Base-by-base conservation (phyloP, 441 rosid genomes). In the Aleurites moluccanus region DNA sequence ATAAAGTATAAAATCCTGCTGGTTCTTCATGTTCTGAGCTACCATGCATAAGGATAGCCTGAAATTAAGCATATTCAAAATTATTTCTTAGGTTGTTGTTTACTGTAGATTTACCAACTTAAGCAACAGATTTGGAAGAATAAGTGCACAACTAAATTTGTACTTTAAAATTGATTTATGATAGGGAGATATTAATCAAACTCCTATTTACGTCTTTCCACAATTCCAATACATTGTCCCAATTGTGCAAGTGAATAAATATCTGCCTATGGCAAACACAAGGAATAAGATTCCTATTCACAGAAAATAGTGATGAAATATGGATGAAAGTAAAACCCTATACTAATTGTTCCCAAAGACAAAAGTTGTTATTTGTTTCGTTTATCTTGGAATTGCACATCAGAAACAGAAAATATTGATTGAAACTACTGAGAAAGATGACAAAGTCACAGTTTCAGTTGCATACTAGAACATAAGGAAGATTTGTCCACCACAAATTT, bases 401-500 rank as follows among this genome's bases (percentile, higher is more conserved):
- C 10, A 65, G 10, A 66, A 25, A 57, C 8, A 75, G 52, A 53
- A 53, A 16, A 33, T 3, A 55, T 55, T 64, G 13, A 72, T 75
- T 14, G 13, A 35, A 55, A 13, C 33, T 11, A 50, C 42, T 13
- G 11, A 15, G n/a, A 35, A 28, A 42, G 3, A 30, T 56, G 21
- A 42, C 21, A 6, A 23, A 66, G 23, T 59, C 15, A 57, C 62
- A 52, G 45, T 56, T 80, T 73, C 52, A 59, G 50, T 21, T 73
- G 83, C 92, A 0, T 87, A 90, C 97, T 25, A 90, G 74, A 76
- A 89, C 91, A 81, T 87, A 91, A 21, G 93, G 91, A 81, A 91
- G 94, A 52, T 89, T 91, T 77, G 83, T 77, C 97, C 97, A 92
- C 97, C 99, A 92, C 45, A 83, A 44, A 72, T 81, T 72, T 65